A percentile compares a stretch with the other conserved stretches of the same genome.
These are phyloP conservation scores for Chlorella vulgaris DNA, from an alignment of 139 green algal species.

Conservation along the genomic window DNA sequence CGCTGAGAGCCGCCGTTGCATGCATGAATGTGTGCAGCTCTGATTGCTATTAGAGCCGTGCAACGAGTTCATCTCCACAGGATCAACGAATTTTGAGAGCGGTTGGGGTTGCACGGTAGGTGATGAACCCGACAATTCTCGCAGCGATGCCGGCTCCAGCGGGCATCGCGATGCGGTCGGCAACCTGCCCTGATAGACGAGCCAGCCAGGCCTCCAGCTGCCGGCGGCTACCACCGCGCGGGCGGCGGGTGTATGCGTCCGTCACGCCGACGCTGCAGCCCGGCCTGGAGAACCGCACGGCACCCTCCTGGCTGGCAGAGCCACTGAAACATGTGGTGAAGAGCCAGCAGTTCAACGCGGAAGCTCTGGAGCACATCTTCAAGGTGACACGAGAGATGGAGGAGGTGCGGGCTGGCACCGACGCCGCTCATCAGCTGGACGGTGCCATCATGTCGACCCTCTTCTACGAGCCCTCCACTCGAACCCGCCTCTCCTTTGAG, in stretches of 20 bases:
- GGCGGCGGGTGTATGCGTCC: background rate
- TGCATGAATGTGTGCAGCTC: background rate
- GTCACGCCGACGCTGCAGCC: conserved; percentile 27
- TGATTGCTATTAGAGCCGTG: background rate
- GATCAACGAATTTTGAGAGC: background rate
- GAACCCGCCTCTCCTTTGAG: conserved; percentile 98
- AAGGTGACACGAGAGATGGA: conserved; percentile 77
- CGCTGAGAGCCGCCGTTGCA: background rate
- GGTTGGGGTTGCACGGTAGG: background rate
- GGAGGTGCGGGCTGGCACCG: conserved; percentile 59
- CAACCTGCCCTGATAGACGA: background rate
- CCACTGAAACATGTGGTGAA: conserved; percentile 83
- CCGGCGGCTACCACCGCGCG: background rate
- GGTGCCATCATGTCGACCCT: conserved; percentile 94
- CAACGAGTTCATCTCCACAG: background rate
- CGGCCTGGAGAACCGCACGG: conserved; percentile 11
- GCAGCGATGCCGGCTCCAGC: background rate
- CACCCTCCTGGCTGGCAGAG: conserved; percentile 27
- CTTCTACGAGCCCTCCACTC: conserved; percentile 99
- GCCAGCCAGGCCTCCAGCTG: too few species aligned
- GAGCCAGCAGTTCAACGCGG: conserved; percentile 89
- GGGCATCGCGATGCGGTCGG: background rate
- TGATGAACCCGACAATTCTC: background rate
- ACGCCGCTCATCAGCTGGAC: conserved; percentile 71
- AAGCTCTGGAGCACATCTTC: conserved; percentile 88